Evolutionary conservation across 768 basidiomycete species (phyloP), one percentile per base, ranked within the genome.

Genomic region (Hydnomerulius pinastri): DNA sequence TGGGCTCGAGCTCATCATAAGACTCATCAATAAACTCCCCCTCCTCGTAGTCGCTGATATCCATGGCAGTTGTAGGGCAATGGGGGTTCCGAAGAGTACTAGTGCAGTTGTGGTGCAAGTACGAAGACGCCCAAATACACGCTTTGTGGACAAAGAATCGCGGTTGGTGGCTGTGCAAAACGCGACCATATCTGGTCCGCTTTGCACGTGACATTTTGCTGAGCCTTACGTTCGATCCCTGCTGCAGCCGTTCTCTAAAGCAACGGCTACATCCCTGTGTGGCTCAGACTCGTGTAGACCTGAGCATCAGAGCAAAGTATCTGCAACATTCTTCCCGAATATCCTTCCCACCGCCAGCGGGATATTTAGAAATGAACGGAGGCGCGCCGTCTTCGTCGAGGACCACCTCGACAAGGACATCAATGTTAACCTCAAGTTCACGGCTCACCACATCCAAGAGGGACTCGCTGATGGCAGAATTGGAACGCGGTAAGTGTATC

Each of bases 391-490:
- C 56, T 46, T 64, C 62, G 47, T 64, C 59, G 39, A 23, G 51
- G 35, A 11, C 59, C 23, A 23, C 57, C 21, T 15, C 27, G 35
- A 50, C 57, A 30, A 50, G 58, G 41, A 2, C 32, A 35, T 48
- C 45, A 8, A 17, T 32, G 6, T 29, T 37, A 32, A 17, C 27
- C 25, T 41, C 50, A 1, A 50, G 41, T 1, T 35, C 55, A 23
- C 45, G 67, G 12, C 63, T 74, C 13, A 70, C 72, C 7, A 71
- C 72, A 6, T 43, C 73, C 12, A 87, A 87, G 54, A 78, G 86
- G 25, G 85, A 86, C 53, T 85, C 85, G 0, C 66, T 85, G 36
- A 78, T 80, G 28, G 85, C 86, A 11, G 85, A 87, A 54, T 74
- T 87, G 13, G 85, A 86, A 63, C 75, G 82, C 61, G 85, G 85